Conservation (phyloP, 2,329 filamentous ascomycete genomes). For the Neofusicoccum sp. region DNA sequence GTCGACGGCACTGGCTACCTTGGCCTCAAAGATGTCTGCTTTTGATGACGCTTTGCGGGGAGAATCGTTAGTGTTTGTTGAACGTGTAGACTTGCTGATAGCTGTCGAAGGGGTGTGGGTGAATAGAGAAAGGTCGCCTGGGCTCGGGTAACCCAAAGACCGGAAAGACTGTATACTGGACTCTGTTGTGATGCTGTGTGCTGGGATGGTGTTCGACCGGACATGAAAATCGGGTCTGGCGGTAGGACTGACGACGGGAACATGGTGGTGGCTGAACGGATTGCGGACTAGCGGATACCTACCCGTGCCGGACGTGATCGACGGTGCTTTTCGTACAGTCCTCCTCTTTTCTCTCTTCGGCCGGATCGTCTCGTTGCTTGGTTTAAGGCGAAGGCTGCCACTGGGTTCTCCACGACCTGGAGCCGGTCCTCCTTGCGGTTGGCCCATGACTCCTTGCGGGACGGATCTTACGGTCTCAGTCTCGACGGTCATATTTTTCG, state of each 20-base stretch:
- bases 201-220: conserved; percentile 25
- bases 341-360: conserved; percentile 93
- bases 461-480: conserved; percentile 93
- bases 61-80: conserved; percentile 34
- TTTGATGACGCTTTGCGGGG: conserved; percentile 74
- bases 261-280: conserved; percentile 31
- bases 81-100: conserved; percentile 8
- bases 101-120: conserved; percentile 4
- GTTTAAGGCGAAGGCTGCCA: conserved; percentile 78
- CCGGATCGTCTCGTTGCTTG: conserved; percentile 92
- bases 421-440: conserved; percentile 52
- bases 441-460: conserved; percentile 74
- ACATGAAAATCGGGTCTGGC: conserved; percentile 26
- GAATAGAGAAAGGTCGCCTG: neutral
- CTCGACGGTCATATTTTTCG: conserved; percentile 91
- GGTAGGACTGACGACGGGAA: conserved; percentile 4
- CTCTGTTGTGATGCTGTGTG: neutral
- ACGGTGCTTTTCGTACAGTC: conserved; percentile 69
- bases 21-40: conserved; percentile 96
- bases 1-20: conserved; percentile 92
- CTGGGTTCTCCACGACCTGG: conserved; percentile 62
- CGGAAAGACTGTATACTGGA: neutral
- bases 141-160: neutral
- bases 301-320: conserved; percentile 71
- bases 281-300: conserved; percentile 44